Conservation (phyloP, 208 protist genomes). For the Leishmania gerbilli region DNA sequence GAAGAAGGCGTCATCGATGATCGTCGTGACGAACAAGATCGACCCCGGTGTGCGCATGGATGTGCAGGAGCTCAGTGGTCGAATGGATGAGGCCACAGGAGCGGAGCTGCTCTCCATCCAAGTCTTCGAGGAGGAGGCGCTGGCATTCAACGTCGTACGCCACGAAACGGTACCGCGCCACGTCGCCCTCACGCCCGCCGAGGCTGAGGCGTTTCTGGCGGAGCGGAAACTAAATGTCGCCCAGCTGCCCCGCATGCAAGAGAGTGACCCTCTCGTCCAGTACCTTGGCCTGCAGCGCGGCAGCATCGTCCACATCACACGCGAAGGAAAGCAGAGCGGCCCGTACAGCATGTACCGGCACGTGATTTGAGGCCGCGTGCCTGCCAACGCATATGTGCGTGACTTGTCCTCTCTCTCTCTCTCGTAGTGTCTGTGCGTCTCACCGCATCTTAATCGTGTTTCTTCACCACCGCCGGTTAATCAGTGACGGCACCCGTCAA, state of each 20-base stretch:
- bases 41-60: conserved; percentile 49
- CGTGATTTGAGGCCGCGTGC: conserved; percentile 71
- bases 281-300: conserved; percentile 94
- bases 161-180: conserved; percentile 97
- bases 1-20: conserved; percentile 56
- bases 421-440: background rate
- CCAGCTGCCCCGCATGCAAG: conserved; percentile 96
- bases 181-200: conserved; percentile 61
- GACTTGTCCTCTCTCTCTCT: background rate
- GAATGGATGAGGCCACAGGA: conserved; percentile 44
- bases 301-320: conserved; percentile 95
- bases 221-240: conserved; percentile 88
- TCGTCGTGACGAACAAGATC: conserved; percentile 65
- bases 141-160: conserved; percentile 95
- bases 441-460: background rate
- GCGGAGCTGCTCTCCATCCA: conserved; percentile 83
- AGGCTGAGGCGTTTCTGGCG: conserved; percentile 83
- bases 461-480: background rate
- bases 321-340: conserved; percentile 94
- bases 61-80: conserved; percentile 65
- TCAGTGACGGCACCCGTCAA: background rate
- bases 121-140: conserved; percentile 92
- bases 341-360: conserved; percentile 98
- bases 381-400: background rate
- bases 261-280: conserved; percentile 94